A percentile compares a stretch with the other conserved stretches of the same genome.
Conservation (phyloP, 2,329 filamentous ascomycete genomes). For the Ophiostoma perfectum region DNA sequence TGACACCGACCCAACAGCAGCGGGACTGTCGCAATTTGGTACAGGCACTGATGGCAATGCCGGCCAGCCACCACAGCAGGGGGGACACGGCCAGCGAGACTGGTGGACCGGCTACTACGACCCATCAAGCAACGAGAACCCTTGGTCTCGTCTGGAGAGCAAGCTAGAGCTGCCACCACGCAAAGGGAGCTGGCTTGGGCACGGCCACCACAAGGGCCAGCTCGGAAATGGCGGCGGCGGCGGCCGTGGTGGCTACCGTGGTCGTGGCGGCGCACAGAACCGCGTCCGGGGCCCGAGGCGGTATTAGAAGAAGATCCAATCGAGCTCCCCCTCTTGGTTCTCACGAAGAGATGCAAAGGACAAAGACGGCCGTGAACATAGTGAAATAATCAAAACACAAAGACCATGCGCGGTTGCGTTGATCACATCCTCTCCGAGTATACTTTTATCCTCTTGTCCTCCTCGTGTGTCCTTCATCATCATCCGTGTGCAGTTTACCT, state of each 20-base stretch:
- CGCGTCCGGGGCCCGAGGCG: background rate
- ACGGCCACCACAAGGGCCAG: constrained; percentile 8
- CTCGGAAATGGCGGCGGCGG: background rate
- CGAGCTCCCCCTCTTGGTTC: background rate
- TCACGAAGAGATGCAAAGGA: background rate
- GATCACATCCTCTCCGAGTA: too few species aligned
- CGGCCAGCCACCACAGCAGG: background rate
- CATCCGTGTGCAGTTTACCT: too few species aligned
- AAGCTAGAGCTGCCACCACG: constrained; percentile 38
- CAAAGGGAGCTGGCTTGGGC: constrained; percentile 42
- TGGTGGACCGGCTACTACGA: constrained; percentile 68
- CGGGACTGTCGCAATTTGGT: too few species aligned
- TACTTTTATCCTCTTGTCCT: too few species aligned
- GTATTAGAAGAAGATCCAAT: background rate
- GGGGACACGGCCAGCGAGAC: constrained; percentile 20
- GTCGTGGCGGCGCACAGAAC: background rate
- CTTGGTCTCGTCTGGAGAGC: constrained; percentile 58
- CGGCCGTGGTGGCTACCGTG: background rate
- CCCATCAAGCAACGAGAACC: constrained; percentile 63
- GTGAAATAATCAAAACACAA: background rate
- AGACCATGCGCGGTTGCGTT: background rate
- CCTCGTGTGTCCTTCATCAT: too few species aligned
- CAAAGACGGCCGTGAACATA: background rate
- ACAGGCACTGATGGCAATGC: background rate
- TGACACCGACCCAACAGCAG: background rate